A percentile compares a stretch with the other conserved stretches of the same genome.
Evolutionary conservation across 768 basidiomycete species (phyloP).

Genomic region (Rubroboletus satanas): DNA sequence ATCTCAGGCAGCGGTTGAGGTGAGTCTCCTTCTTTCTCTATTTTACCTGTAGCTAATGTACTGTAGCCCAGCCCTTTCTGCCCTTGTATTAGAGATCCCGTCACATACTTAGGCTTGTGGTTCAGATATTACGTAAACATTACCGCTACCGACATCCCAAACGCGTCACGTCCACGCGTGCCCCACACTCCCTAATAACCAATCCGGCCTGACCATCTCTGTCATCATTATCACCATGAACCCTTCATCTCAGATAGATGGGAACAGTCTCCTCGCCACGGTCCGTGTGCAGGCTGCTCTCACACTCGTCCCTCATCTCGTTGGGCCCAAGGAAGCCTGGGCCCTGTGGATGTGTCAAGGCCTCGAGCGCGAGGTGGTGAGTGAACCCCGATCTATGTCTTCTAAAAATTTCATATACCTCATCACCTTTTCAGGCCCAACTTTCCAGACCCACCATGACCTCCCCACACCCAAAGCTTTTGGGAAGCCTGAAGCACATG

Average conservation of each 20-base stretch:
- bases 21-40: too few relatives aligned
- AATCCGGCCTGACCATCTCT: too few relatives aligned
- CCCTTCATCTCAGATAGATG: not conserved
- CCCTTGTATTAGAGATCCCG: too few relatives aligned
- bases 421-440: not conserved
- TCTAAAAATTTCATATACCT: not conserved
- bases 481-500: not conserved
- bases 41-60: too few relatives aligned
- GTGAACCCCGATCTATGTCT: not conserved
- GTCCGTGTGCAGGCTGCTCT: not conserved
- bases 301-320: not conserved
- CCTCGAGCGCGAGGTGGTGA: not conserved
- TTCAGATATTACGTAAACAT: too few relatives aligned
- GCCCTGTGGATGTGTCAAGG: not conserved
- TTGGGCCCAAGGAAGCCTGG: not conserved
- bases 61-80: too few relatives aligned
- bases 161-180: too few relatives aligned
- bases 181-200: too few relatives aligned
- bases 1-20: too few relatives aligned
- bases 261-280: not conserved
- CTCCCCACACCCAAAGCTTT: not conserved
- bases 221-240: too few relatives aligned
- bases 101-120: too few relatives aligned
- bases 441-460: not conserved
- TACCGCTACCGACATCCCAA: too few relatives aligned